Evolutionary conservation across 257 asterid species (phyloP).

Genomic region (Galeopsis tetrahit): DNA sequence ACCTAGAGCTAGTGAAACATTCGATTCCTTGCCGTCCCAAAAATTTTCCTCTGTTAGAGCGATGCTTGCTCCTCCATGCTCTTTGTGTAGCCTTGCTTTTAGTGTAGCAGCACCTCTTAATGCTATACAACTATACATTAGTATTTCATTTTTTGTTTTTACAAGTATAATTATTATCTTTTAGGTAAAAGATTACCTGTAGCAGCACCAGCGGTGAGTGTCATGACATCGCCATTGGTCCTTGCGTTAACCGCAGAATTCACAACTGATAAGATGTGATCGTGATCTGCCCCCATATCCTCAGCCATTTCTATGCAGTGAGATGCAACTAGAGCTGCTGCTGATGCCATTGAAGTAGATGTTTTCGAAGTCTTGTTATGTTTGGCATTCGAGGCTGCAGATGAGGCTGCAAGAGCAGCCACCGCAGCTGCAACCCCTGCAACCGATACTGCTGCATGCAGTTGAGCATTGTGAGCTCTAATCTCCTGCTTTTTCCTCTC

Average conservation of each 20-base stretch:
- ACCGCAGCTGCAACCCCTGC: conserved; percentile 93
- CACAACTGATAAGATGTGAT: conserved; percentile 65
- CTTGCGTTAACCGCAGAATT: conserved; percentile 72
- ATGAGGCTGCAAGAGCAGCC: conserved; percentile 76
- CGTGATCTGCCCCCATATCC: conserved; percentile 83
- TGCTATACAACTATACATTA: conserved; percentile 47
- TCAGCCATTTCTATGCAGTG: conserved; percentile 94
- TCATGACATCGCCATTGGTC: conserved; percentile 83
- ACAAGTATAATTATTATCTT: not conserved
- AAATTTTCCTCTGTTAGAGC: conserved; percentile 52
- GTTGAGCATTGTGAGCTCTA: conserved; percentile 79
- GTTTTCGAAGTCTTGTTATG: conserved; percentile 49
- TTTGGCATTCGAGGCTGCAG: conserved; percentile 40
- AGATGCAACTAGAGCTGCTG: conserved; percentile 92
- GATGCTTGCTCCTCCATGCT: conserved; percentile 51
- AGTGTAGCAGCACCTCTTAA: conserved; percentile 82
- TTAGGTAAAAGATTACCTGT: conserved; percentile 54
- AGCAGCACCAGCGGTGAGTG: conserved; percentile 91
- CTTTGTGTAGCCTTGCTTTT: conserved; percentile 64
- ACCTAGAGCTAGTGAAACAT: conserved; percentile 46
- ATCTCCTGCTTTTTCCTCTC: conserved; percentile 81
- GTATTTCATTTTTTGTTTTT: not conserved
- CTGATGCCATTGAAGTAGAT: conserved; percentile 71
- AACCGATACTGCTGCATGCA: conserved; percentile 82
- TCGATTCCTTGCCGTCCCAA: conserved; percentile 55